phyloP scores from a whole-genome alignment of 2,329 filamentous ascomycete species.

The Pseudogymnoascus sp. region DNA sequence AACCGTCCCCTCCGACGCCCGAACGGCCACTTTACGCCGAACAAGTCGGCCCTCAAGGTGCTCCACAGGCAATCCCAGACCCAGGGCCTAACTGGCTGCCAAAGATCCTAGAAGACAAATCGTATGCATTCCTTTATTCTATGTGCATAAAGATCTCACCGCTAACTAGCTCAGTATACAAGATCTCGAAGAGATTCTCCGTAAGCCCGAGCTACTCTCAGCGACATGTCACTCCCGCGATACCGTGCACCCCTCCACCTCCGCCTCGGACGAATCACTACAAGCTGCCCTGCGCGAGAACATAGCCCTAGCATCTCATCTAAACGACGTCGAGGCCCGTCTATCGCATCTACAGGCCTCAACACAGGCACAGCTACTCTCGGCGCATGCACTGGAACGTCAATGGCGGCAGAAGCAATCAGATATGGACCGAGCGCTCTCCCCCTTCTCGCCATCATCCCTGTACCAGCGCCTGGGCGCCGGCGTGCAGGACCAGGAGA shows the following conservation, averaged over 20 bases:
- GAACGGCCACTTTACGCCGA: not conserved
- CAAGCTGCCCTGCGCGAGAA: conserved; percentile 63
- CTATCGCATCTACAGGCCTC: conserved; percentile 56
- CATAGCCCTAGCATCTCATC: conserved; percentile 57
- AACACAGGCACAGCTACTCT: conserved; percentile 73
- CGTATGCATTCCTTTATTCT: conserved; percentile 46
- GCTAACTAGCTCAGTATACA: conserved; percentile 52
- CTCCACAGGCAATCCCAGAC: conserved; percentile 38
- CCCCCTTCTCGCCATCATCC: conserved; percentile 77
- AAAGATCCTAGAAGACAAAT: conserved; percentile 68
- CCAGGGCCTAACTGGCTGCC: conserved; percentile 74
- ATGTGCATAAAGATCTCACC: conserved; percentile 14
- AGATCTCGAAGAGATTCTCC: conserved; percentile 65
- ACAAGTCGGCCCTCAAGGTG: conserved; percentile 2
- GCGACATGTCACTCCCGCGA: conserved; percentile 63
- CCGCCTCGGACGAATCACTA: conserved; percentile 57
- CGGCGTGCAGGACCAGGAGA: conserved; percentile 74
- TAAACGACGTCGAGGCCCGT: conserved; percentile 52
- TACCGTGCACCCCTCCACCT: conserved; percentile 65
- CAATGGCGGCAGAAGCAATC: conserved; percentile 84
- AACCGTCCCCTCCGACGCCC: conserved; percentile 21
- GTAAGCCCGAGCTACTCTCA: conserved; percentile 58
- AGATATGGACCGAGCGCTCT: conserved; percentile 79
- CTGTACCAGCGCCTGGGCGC: conserved; percentile 76
- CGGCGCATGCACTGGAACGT: conserved; percentile 80